Conservation (phyloP, 441 rosid genomes). For the Populus hybrid region DNA sequence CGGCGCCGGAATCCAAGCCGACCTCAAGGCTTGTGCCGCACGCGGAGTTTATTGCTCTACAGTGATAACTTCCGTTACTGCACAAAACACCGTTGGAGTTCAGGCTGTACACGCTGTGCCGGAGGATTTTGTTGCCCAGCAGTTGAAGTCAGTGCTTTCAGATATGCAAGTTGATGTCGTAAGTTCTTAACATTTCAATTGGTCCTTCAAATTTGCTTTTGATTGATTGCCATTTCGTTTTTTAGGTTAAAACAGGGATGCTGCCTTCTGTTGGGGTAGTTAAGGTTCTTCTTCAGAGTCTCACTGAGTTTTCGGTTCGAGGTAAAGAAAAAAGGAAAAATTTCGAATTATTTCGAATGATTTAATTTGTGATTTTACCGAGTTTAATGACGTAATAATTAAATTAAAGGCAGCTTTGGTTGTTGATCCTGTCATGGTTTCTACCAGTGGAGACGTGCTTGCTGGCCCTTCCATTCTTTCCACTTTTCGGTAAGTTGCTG, state of each 20-base stretch:
- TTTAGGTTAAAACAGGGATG: conserved; percentile 95
- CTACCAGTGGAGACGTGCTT: conserved; percentile 93
- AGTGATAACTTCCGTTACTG: conserved; percentile 85
- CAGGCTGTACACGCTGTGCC: conserved; percentile 55
- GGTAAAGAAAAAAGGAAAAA: conserved; percentile 33
- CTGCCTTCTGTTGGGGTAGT: conserved; percentile 70
- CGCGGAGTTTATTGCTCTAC: conserved; percentile 90
- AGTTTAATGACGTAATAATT: conserved; percentile 31
- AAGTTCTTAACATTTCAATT: conserved; percentile 11
- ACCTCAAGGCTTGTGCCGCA: conserved; percentile 85
- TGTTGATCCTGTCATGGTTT: conserved; percentile 98
- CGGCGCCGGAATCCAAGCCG: conserved; percentile 96
- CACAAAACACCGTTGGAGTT: conserved; percentile 90
- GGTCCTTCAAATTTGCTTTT: not conserved
- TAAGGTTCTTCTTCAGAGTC: conserved; percentile 51
- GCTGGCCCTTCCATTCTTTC: conserved; percentile 79
- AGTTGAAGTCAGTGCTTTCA: conserved; percentile 63
- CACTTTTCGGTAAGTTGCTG: conserved; percentile 47
- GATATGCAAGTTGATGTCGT: conserved; percentile 81
- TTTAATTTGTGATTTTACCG: not conserved
- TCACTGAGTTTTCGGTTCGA: conserved; percentile 57
- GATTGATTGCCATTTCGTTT: not conserved
- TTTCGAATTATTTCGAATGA: not conserved
- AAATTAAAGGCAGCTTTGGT: conserved; percentile 78
- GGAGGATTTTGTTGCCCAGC: conserved; percentile 54